These are phyloP conservation scores for Rutstroemia sp. DNA, from an alignment of 2,329 filamentous ascomycete genomes.

Conservation along the genomic window DNA sequence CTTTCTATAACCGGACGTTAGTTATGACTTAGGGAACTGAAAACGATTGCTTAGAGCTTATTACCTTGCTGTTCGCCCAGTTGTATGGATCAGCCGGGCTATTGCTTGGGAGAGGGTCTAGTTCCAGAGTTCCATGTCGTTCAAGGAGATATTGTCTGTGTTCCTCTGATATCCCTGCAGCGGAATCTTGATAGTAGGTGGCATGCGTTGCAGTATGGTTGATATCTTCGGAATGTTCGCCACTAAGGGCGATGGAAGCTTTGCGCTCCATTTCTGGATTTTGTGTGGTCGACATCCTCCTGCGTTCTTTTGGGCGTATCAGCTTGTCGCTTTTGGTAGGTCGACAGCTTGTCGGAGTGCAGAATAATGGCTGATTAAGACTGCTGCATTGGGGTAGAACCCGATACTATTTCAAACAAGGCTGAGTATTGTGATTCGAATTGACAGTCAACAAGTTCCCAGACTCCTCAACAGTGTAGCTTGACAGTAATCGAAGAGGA, in stretches of 20 bases:
- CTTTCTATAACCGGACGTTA: conserved; percentile 32
- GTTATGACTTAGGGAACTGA: too few relatives aligned
- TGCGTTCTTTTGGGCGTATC: background rate
- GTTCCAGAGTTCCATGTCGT: conserved; percentile 10
- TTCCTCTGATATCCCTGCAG: conserved; percentile 1
- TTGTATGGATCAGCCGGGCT: conserved; percentile 43
- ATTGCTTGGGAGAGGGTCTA: conserved; percentile 10
- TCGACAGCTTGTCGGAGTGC: too few relatives aligned
- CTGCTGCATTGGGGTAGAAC: too few relatives aligned
- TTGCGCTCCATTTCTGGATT: background rate
- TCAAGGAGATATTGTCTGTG: conserved; percentile 10
- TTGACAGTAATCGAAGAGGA: background rate
- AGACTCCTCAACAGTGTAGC: too few relatives aligned
- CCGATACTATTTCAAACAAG: too few relatives aligned
- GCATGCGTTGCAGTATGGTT: background rate
- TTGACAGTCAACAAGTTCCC: too few relatives aligned
- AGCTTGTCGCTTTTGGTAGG: too few relatives aligned
- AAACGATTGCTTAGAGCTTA: too few relatives aligned
- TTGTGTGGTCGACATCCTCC: background rate
- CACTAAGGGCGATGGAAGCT: background rate
- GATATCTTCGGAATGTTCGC: background rate
- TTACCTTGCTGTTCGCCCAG: conserved; percentile 43
- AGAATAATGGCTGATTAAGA: too few relatives aligned
- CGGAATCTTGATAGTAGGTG: background rate
- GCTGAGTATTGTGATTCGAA: too few relatives aligned